Evolutionary conservation across 139 green algal genomes (phyloP), one percentile per base, ranked within the genome.

Genomic region (Astrephomene gubernaculifera): DNA sequence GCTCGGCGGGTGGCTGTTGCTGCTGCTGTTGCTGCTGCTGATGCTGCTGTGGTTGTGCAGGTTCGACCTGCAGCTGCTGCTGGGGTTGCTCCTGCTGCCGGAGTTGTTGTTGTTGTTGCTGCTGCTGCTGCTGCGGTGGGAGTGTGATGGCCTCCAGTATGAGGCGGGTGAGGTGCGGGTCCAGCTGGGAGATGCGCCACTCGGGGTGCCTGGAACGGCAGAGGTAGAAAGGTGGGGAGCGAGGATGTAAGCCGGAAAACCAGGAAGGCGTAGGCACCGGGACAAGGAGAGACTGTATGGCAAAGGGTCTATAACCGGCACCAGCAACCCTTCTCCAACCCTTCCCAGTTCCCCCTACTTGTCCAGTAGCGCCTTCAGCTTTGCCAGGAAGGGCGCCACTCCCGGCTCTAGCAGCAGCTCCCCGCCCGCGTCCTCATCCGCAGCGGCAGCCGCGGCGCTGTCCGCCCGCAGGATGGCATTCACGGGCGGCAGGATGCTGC

Each of bases 111-210:
- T 63, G 61, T 8, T 64, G 52, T 14, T 44, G 45, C 22, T 31
- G 45, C n/a, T 65, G n/a, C 45, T 79, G 71, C 49, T 68, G 60
- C 75, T 70, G 38, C 39, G 65, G 60, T 29, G 73, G 53, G 19
- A 39, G 52, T 21, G 78, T 4, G 3, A 74, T 5, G 8, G 78
- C 78, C 61, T 45, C n/a, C 61, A 63, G 60, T 29, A 83, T 73
- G 29, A 83, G 41, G 29, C 41, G 39, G 0, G 41, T 73, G 8
- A 83, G 38, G 1, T 83, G 35, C 1, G 76, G 76, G 41, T 83
- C 76, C 39, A 83, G 60, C 41, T 83, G 76, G 7, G 76, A n/a
- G 9, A 83, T 83, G 21, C 76, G 76, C 76, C 76, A 83, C 41
- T 83, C 76, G 36, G 76, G 76, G 41, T 83, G 76, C 61, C 76